phyloP scores from a whole-genome alignment of 164 flowering plant genomes.

The Chimonanthus praecox region DNA sequence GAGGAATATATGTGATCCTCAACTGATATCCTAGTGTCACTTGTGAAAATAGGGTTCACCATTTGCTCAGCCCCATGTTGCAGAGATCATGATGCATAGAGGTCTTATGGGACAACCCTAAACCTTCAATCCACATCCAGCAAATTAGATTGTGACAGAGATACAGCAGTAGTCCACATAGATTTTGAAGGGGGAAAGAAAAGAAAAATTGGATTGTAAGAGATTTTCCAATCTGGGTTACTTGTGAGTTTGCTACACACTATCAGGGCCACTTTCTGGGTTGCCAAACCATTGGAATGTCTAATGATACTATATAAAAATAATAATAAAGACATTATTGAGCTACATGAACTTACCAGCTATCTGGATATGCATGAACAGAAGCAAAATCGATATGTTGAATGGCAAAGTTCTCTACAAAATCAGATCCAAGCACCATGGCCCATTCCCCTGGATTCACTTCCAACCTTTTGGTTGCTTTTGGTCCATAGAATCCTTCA shows the following conservation, averaged over 20 bases:
- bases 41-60: background rate
- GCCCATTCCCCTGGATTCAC: constrained; percentile 67
- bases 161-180: background rate
- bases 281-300: background rate
- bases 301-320: background rate
- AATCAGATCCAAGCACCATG: constrained; percentile 54
- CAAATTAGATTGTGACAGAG: too few relatives aligned
- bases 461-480: constrained; percentile 23
- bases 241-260: background rate
- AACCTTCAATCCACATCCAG: too few relatives aligned
- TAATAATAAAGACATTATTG: background rate
- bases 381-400: constrained; percentile 60
- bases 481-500: constrained; percentile 57
- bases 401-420: constrained; percentile 48
- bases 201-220: too few relatives aligned
- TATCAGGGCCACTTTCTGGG: background rate
- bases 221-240: background rate
- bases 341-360: constrained; percentile 41
- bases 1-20: background rate
- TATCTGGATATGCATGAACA: constrained; percentile 61
- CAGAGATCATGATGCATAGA: background rate
- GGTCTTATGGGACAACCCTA: too few relatives aligned
- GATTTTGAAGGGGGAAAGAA: background rate
- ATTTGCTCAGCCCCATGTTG: too few relatives aligned
- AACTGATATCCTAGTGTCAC: background rate